Conservation (phyloP, 176 grass and related monocot genomes). For the Alloteropsis semialata region DNA sequence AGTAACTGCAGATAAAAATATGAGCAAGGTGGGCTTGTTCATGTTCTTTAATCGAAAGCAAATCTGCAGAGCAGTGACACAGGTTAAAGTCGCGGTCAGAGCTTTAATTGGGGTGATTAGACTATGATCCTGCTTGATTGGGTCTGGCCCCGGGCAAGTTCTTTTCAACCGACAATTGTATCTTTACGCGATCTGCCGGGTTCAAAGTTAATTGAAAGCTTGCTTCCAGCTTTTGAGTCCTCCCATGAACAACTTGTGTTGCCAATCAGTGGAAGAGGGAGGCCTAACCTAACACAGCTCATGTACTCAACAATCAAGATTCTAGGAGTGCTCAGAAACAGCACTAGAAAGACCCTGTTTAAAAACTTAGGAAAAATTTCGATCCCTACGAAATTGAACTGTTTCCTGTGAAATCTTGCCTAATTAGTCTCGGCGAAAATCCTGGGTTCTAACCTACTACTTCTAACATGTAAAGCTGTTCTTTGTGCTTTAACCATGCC, state of each 20-base stretch:
- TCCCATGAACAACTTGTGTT: neutral
- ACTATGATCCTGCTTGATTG: conserved; percentile 27
- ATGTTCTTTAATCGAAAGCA: conserved; percentile 23
- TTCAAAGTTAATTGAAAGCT: conserved; percentile 39
- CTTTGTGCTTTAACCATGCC: conserved; percentile 4
- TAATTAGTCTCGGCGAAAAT: neutral
- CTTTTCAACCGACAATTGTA: conserved; percentile 53
- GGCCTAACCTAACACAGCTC: conserved; percentile 22
- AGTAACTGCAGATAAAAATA: neutral
- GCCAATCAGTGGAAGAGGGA: conserved; percentile 20
- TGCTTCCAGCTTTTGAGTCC: conserved; percentile 37
- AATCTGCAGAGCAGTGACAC: conserved; percentile 21
- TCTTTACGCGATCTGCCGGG: conserved; percentile 49
- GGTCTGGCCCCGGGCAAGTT: conserved; percentile 25
- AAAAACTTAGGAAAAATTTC: neutral
- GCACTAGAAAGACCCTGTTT: neutral
- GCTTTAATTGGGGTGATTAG: conserved; percentile 32
- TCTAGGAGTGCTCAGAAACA: neutral
- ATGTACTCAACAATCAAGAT: neutral
- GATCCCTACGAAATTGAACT: neutral
- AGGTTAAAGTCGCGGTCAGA: conserved; percentile 39
- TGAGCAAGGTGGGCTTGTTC: neutral
- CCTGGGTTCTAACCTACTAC: neutral
- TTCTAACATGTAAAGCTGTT: neutral
- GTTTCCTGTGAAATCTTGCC: neutral